These are phyloP conservation scores for Pseudotulostoma volvatum DNA, from an alignment of 495 filamentous ascomycete species.

Conservation along the genomic window DNA sequence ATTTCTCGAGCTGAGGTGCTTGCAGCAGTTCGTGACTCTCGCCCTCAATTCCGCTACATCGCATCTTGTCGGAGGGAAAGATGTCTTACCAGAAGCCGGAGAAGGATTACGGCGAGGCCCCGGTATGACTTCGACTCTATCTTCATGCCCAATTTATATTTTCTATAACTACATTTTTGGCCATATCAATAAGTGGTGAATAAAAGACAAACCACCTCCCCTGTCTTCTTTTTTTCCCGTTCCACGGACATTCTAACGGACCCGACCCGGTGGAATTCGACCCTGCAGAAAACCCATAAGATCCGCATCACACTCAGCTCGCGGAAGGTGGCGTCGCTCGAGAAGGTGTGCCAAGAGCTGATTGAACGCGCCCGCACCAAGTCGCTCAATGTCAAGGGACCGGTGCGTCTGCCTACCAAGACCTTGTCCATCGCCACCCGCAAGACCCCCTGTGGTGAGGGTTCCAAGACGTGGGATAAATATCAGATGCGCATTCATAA, in stretches of 20 bases:
- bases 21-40: too few species aligned
- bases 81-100: conserved; percentile 96
- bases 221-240: too few species aligned
- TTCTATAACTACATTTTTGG: not conserved
- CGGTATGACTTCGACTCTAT: conserved; percentile 33
- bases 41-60: not conserved
- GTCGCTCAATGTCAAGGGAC: conserved; percentile 96
- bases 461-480: conserved; percentile 98
- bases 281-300: conserved; percentile 87
- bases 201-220: too few species aligned
- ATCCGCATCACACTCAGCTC: conserved; percentile 96
- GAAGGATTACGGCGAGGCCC: conserved; percentile 83
- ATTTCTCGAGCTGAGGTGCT: not conserved
- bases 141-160: too few species aligned
- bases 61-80: conserved; percentile 19
- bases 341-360: conserved; percentile 97
- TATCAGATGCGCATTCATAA: conserved; percentile 99
- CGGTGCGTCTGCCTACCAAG: conserved; percentile 97
- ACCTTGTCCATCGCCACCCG: conserved; percentile 87
- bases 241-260: too few species aligned
- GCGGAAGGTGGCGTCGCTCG: conserved; percentile 79
- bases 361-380: conserved; percentile 98
- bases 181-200: too few species aligned
- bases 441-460: conserved; percentile 97
- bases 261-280: too few species aligned